Evolutionary conservation across 1,284 basidiomycete genomes (phyloP).

Genomic region (Pyrrhoderma noxium): DNA sequence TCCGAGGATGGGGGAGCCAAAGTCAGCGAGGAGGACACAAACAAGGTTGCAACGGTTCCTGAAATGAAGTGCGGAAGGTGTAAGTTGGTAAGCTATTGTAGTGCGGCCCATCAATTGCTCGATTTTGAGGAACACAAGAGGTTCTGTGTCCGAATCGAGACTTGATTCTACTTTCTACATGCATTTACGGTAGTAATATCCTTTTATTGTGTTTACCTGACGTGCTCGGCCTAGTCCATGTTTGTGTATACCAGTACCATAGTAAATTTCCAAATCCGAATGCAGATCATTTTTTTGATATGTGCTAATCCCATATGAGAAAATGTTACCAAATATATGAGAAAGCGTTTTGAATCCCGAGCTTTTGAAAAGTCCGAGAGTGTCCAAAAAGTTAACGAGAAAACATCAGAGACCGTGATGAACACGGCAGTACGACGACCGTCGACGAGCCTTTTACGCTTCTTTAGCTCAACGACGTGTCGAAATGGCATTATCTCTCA

Average conservation of each 20-base stretch:
- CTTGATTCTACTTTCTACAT: background rate
- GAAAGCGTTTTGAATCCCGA: too few relatives aligned
- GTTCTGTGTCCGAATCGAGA: slow-evolving; percentile 43
- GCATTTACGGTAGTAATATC: too few relatives aligned
- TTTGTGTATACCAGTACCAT: too few relatives aligned
- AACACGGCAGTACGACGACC: slow-evolving; percentile 13
- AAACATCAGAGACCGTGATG: slow-evolving; percentile 1
- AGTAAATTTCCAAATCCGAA: too few relatives aligned
- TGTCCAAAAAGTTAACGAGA: too few relatives aligned
- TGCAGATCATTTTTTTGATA: too few relatives aligned
- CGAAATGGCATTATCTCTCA: slow-evolving; percentile 48
- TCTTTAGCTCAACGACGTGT: slow-evolving; percentile 39
- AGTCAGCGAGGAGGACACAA: background rate
- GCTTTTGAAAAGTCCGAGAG: too few relatives aligned
- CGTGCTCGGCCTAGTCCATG: too few relatives aligned
- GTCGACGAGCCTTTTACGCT: slow-evolving; percentile 27
- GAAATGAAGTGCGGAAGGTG: slow-evolving; percentile 63
- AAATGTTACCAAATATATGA: too few relatives aligned
- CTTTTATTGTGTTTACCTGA: too few relatives aligned
- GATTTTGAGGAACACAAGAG: slow-evolving; percentile 69
- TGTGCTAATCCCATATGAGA: too few relatives aligned
- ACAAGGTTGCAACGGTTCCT: slow-evolving; percentile 23
- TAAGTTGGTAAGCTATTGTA: slow-evolving; percentile 68
- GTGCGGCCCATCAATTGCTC: slow-evolving; percentile 56
- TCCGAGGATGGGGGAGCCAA: slow-evolving; percentile 31